A percentile compares a stretch with the other conserved stretches of the same genome.
Conservation (phyloP, 129 eudicot species). For the Chrysanthemum lavandulifolium region DNA sequence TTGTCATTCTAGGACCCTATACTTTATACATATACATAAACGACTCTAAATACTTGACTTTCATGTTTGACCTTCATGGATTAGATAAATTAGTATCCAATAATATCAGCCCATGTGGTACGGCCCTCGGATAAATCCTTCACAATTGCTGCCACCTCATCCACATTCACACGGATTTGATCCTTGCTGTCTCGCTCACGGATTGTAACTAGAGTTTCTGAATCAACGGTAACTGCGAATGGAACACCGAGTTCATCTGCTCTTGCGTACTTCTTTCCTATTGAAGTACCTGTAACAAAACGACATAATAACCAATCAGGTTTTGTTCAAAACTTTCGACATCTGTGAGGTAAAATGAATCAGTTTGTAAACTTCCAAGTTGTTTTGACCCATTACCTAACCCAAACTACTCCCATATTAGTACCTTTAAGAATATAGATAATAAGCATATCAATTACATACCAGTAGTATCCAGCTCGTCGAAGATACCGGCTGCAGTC, state of each 20-base stretch:
- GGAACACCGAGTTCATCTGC: conserved; percentile 78
- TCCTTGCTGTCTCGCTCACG: conserved; percentile 69
- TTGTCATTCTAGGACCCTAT: too few relatives aligned
- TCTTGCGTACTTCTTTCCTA: conserved; percentile 68
- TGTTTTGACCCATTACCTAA: too few relatives aligned
- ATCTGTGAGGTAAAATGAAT: too few relatives aligned
- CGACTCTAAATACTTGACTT: too few relatives aligned
- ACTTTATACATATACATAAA: too few relatives aligned
- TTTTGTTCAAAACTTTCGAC: too few relatives aligned
- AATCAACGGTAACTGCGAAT: conserved; percentile 67
- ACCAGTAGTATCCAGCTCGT: conserved; percentile 65
- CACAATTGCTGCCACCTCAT: conserved; percentile 56
- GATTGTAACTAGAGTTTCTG: conserved; percentile 51
- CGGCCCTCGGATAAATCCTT: conserved; percentile 58
- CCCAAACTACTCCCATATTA: too few relatives aligned
- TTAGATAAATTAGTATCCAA: too few relatives aligned
- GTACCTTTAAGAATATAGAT: too few relatives aligned
- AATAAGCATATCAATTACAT: not conserved
- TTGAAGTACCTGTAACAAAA: conserved; percentile 56
- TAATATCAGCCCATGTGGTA: conserved; percentile 54
- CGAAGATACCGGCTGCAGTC: conserved; percentile 53
- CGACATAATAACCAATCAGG: too few relatives aligned
- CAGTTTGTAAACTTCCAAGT: too few relatives aligned
- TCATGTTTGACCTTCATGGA: too few relatives aligned
- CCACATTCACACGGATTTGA: conserved; percentile 57